Base-by-base conservation (phyloP, 257 asterid genomes). In the Nicotiana sylvestris region DNA sequence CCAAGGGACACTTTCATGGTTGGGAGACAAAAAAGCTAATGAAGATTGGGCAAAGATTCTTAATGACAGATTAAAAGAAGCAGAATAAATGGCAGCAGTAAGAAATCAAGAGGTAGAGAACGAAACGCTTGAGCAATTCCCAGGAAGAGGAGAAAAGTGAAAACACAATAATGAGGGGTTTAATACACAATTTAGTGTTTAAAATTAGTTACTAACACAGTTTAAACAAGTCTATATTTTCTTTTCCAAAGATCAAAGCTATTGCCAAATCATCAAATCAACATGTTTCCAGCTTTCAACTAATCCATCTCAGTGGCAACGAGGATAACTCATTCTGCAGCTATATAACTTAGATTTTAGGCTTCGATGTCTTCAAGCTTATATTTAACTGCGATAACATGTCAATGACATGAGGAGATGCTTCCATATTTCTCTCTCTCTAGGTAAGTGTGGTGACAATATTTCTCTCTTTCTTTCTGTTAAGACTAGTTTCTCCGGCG, bases 231-330 rank as follows among this genome's bases (percentile, higher is more conserved):
- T 69, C 17, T 17, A 39, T 7, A 43, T 43, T 43, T 43, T 53
- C 16, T 53, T 53, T 53, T 53, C 18, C 16, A 46, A 35, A 10
- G 55, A n/a, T 39, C 6, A 10, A 69, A 37, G 6, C 11, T 69
- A 37, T 69, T 18, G 2, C 21, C 77, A 53, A 53, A 53, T 12
- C 57, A 53, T 53, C 77, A 69, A n/a, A 69, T 37, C 77, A 69
- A 18, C 77, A 69, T 69, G 77, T 69, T 69, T n/a, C 77, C 77
- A 35, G 77, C 55, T 68, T 67, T 67, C 37, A 68, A 68, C 9
- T 68, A 37, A 37, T 68, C 32, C 77, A 68, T 32, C 27, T 66
- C 76, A 33, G 29, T 68, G 77, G 77, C n/a, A 46, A 33, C 9
- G 1, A 68, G 77, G 30, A 18, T 68, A 68, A 68, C 55, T 68